Base-by-base conservation (phyloP, 2,329 filamentous ascomycete genomes). In the Phialophora macrospora region DNA sequence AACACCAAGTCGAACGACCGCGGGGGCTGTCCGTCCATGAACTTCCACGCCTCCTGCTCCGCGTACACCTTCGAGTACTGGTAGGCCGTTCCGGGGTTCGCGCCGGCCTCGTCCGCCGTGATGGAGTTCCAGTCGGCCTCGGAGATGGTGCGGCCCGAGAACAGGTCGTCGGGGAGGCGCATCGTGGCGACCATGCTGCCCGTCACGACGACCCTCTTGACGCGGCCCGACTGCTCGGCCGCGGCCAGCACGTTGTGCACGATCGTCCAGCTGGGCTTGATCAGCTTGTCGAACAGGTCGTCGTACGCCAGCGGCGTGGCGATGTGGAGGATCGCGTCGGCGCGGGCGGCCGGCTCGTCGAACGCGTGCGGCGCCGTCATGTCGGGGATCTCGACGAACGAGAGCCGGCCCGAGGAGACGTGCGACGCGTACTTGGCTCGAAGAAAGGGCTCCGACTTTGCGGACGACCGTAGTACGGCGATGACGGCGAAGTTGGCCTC, bases 241-340 rank as follows among this genome's bases (percentile, higher is more conserved):
- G 63, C 63, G 30, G 38, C 22, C 46, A 65, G 30, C 28, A 65
- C 44, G 12, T 65, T 65, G 26, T 52, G 63, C 20, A 65, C 38
- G 44, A 65, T 61, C 17, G 44, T 20, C 57, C 57, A 34, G 57
- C 49, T 51, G 12, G 63, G 63, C n/a, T 65, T 61, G 38, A 65
- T 49, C 38, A 55, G 20, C 34, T 55, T 60, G 11, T 65, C 51
- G 34, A 65, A 56, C 57, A 65, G 41, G n/a, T 56, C 30, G 28
- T 60, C 57, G 52, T 51, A 61, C 11, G 63, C 57, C 3, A 65
- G 24, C 17, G 63, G 63, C 4, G 63, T 65, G 55, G 63, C 63
- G 9, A 65, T 56, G 51, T 65, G 63, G 8, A 65, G 52, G 38
- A 65, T 65, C 9, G 30, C 51, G 44, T 65, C 63, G 20, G 41